Conservation (phyloP, 2,329 filamentous ascomycete genomes). For the Calonectria ilicicola region DNA sequence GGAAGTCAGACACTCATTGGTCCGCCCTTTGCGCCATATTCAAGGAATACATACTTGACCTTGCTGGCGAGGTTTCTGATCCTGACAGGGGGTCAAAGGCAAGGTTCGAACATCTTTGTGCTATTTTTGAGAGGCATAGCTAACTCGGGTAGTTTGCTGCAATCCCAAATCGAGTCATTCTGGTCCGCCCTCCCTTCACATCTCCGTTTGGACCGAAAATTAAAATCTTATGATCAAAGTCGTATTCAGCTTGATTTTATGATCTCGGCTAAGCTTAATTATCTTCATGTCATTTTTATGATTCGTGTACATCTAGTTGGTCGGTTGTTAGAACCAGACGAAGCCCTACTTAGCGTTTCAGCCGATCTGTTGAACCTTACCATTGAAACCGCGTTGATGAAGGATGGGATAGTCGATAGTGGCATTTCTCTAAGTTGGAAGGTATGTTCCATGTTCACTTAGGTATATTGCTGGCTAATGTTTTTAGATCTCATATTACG, state of each 20-base stretch:
- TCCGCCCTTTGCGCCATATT: slow-evolving; percentile 18
- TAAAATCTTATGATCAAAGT: slow-evolving; percentile 12
- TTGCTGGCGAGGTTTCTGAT: slow-evolving; percentile 1
- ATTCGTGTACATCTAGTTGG: background rate
- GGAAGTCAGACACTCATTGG: slow-evolving; percentile 22
- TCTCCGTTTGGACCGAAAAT: slow-evolving; percentile 10
- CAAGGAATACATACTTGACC: slow-evolving; percentile 30
- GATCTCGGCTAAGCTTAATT: slow-evolving; percentile 19
- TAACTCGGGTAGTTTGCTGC: background rate
- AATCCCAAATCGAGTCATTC: slow-evolving; percentile 6
- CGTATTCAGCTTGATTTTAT: slow-evolving; percentile 23
- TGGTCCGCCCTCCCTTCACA: slow-evolving; percentile 18
- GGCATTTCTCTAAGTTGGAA: slow-evolving; percentile 27
- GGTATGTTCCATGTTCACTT: background rate
- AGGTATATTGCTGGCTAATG: background rate
- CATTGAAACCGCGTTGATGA: slow-evolving; percentile 23
- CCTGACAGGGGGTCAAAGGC: background rate
- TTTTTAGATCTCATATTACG: slow-evolving; percentile 32
- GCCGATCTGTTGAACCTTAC: slow-evolving; percentile 23
- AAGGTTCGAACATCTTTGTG: background rate
- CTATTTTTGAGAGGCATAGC: background rate
- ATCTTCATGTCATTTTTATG: slow-evolving; percentile 27
- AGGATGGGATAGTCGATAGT: slow-evolving; percentile 19
- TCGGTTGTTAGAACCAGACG: slow-evolving; percentile 15
- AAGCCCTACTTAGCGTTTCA: slow-evolving; percentile 6